Evolutionary conservation across 1,284 basidiomycete genomes (phyloP), one percentile per base, ranked within the genome.

Genomic region (Sporisorium scitamineum): DNA sequence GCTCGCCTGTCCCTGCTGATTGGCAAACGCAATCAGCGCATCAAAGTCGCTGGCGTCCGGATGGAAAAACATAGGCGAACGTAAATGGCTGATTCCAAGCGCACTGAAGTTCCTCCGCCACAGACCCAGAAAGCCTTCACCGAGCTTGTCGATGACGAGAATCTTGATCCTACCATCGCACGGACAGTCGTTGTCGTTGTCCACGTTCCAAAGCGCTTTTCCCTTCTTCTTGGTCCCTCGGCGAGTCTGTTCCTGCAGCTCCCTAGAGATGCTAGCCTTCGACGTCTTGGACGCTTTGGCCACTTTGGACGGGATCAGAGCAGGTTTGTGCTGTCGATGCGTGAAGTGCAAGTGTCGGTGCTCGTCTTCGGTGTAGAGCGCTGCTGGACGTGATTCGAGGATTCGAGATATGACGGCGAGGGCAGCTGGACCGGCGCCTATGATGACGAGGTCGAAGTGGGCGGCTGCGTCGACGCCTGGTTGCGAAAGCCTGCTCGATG

Each of bases 61-160:
- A 62, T 87, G 86, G 55, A 87, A 87, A 61, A 86, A 84, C 82
- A 87, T 84, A 4, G 86, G 86, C 24, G 80, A 83, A 7, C 86
- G 78, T 18, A 87, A 69, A 64, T 85, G 72, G 26, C 63, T 70
- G 52, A 83, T 82, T 13, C 76, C 61, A n/a, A 73, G 56, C 18
- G 76, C 76, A 5, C 27, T 24, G 27, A 83, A 82, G 37, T 76
- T 68, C 18, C 70, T 29, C 44, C 76, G 55, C 79, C 79, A 83
- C 2, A 75, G 53, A 3, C 70, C 78, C 47, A 82, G 34, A 62
- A 81, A 83, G 3, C 75, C 79, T 29, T 80, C 70, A 5, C 79
- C 82, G 1, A 81, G 42, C 54, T 66, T 73, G 58, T 83, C 82
- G 32, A 83, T 59, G 48, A 83, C 66, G 5, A 83, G 74, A 39